These are phyloP conservation scores for Tarenaya hassleriana DNA, from an alignment of 345 rosid genomes.

Conservation along the genomic window DNA sequence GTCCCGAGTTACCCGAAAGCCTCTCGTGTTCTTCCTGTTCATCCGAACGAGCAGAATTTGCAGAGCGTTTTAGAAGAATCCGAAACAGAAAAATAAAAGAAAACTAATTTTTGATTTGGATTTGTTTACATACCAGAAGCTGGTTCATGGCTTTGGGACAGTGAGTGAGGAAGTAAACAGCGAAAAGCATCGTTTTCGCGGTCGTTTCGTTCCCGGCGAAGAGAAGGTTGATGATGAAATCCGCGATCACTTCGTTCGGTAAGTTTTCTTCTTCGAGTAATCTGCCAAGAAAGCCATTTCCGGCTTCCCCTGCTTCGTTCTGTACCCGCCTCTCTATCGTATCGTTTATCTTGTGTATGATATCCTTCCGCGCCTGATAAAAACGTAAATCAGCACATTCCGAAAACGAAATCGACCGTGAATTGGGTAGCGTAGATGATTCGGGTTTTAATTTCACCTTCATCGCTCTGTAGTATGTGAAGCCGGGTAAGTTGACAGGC, in stretches of 20 bases:
- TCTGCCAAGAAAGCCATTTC: slow-evolving; percentile 60
- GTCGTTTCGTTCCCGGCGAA: slow-evolving; percentile 94
- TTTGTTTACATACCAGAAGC: slow-evolving; percentile 36
- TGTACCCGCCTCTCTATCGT: slow-evolving; percentile 33
- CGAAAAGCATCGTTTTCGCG: slow-evolving; percentile 77
- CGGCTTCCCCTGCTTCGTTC: slow-evolving; percentile 23
- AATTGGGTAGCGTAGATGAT: too few species aligned
- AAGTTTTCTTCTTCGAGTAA: slow-evolving; percentile 63
- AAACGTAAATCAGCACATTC: background rate
- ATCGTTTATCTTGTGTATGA: slow-evolving; percentile 55
- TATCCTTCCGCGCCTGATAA: slow-evolving; percentile 59
- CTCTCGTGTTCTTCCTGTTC: slow-evolving; percentile 71
- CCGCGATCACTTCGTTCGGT: slow-evolving; percentile 55
- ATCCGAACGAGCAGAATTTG: background rate
- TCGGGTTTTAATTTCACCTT: slow-evolving; percentile 42
- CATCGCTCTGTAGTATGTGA: slow-evolving; percentile 68
- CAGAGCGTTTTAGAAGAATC: background rate
- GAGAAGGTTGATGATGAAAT: slow-evolving; percentile 74
- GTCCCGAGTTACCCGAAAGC: slow-evolving; percentile 12
- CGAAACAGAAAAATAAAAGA: slow-evolving; percentile 4
- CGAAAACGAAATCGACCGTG: background rate
- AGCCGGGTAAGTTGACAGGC: slow-evolving; percentile 73
- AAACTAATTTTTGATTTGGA: slow-evolving; percentile 1
- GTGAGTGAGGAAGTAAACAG: slow-evolving; percentile 66
- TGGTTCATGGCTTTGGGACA: slow-evolving; percentile 57